These are phyloP conservation scores for Lichenothelia convexa DNA, from an alignment of 495 filamentous ascomycete genomes.

Conservation along the genomic window DNA sequence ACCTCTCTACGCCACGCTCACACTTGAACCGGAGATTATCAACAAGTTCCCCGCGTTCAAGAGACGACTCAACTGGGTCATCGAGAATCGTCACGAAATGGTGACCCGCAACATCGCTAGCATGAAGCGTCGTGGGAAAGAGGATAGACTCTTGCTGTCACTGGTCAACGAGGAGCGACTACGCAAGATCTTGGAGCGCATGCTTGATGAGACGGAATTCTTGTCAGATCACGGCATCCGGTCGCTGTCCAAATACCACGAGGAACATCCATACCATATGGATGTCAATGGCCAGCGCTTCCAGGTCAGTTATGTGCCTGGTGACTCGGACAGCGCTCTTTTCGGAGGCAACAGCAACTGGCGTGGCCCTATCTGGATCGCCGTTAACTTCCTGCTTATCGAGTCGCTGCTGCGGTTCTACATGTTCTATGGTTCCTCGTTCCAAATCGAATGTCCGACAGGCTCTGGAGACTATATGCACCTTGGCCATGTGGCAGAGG, in stretches of 20 bases:
- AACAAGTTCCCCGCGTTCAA: slow-evolving; percentile 89
- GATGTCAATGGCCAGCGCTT: slow-evolving; percentile 85
- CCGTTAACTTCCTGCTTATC: slow-evolving; percentile 86
- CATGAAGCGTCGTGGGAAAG: slow-evolving; percentile 75
- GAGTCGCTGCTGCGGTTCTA: slow-evolving; percentile 84
- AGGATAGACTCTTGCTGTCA: slow-evolving; percentile 63
- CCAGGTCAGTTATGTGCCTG: slow-evolving; percentile 75
- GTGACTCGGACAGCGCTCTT: slow-evolving; percentile 81
- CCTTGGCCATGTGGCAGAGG: slow-evolving; percentile 86
- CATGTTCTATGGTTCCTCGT: slow-evolving; percentile 78
- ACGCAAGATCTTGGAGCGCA: slow-evolving; percentile 65
- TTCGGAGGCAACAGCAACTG: slow-evolving; percentile 98
- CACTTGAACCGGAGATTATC: slow-evolving; percentile 82
- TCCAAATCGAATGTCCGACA: slow-evolving; percentile 84
- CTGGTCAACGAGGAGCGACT: slow-evolving; percentile 81
- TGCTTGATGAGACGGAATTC: slow-evolving; percentile 92
- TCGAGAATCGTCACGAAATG: slow-evolving; percentile 65
- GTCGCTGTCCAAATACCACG: slow-evolving; percentile 83
- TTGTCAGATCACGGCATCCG: slow-evolving; percentile 78
- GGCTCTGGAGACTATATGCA: slow-evolving; percentile 94
- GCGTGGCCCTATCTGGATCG: slow-evolving; percentile 87
- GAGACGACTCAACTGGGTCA: slow-evolving; percentile 79
- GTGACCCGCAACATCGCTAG: slow-evolving; percentile 85
- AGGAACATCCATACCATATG: slow-evolving; percentile 83
- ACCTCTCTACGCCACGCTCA: slow-evolving; percentile 78